These are phyloP conservation scores for Pyrenochaeta sp. DNA, from an alignment of 2,329 filamentous ascomycete species.

Conservation along the genomic window DNA sequence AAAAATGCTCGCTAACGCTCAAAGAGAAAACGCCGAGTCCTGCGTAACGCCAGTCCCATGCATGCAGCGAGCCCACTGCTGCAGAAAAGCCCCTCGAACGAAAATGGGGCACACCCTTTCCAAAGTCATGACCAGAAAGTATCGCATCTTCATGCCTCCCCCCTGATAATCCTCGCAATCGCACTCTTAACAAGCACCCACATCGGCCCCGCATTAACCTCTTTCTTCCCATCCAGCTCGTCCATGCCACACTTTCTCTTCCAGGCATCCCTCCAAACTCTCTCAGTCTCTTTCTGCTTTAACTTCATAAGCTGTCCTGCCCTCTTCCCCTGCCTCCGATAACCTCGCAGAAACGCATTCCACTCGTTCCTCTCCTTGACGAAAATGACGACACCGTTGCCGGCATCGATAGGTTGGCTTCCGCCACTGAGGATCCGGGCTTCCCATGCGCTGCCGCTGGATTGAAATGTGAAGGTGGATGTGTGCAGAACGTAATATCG, in stretches of 20 bases:
- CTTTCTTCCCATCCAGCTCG: slow-evolving; percentile 24
- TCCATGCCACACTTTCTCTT: slow-evolving; percentile 34
- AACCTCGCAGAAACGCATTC: slow-evolving; percentile 33
- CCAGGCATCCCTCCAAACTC: slow-evolving; percentile 34
- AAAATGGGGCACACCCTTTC: not conserved
- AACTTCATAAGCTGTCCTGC: slow-evolving; percentile 29
- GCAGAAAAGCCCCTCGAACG: not conserved
- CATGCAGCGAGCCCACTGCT: not conserved
- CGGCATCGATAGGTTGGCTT: slow-evolving; percentile 33
- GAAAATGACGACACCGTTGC: slow-evolving; percentile 35
- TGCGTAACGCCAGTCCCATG: not conserved
- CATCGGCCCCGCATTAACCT: slow-evolving; percentile 36
- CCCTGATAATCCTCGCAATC: slow-evolving; percentile 30
- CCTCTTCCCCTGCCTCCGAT: slow-evolving; percentile 31
- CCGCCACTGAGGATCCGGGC: slow-evolving; percentile 30
- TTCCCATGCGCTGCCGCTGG: slow-evolving; percentile 30
- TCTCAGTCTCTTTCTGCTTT: slow-evolving; percentile 30
- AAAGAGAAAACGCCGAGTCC: slow-evolving; percentile 9
- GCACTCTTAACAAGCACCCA: slow-evolving; percentile 40
- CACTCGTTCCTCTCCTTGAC: slow-evolving; percentile 36
- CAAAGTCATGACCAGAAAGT: not conserved
- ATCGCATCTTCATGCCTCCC: slow-evolving; percentile 27
- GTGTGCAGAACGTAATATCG: slow-evolving; percentile 36
- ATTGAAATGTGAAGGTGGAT: slow-evolving; percentile 26
- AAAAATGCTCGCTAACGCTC: slow-evolving; percentile 11